phyloP scores from a whole-genome alignment of 805 yeast species.

The Candida odintsovae region DNA sequence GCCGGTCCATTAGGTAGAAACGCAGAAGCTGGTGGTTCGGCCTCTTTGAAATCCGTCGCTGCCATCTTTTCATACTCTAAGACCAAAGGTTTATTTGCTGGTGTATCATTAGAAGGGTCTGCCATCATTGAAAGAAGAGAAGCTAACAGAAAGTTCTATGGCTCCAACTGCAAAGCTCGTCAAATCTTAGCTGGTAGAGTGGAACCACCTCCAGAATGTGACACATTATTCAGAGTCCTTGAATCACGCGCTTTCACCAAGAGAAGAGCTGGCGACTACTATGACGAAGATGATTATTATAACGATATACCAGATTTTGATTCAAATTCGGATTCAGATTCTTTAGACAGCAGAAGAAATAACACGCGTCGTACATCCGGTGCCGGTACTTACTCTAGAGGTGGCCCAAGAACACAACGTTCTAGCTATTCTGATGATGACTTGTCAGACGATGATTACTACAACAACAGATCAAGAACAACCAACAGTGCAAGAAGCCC shows the following conservation, averaged over 20 bases:
- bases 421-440: conserved; percentile 29
- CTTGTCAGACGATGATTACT: conserved; percentile 34
- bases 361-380: not conserved
- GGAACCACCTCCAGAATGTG: conserved; percentile 91
- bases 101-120: conserved; percentile 95
- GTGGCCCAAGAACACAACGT: conserved; percentile 14
- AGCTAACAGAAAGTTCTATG: conserved; percentile 93
- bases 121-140: conserved; percentile 96
- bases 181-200: conserved; percentile 78
- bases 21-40: conserved; percentile 96
- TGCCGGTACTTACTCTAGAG: conserved; percentile 3
- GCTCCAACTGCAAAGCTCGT: conserved; percentile 83
- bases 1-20: conserved; percentile 97
- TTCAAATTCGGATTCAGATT: conserved; percentile 16
- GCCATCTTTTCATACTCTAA: conserved; percentile 92
- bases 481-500: conserved; percentile 15
- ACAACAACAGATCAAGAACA: conserved; percentile 23
- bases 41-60: conserved; percentile 79
- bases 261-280: conserved; percentile 37
- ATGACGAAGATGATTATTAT: conserved; percentile 57
- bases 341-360: conserved; percentile 26
- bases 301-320: conserved; percentile 48
- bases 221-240: conserved; percentile 76
- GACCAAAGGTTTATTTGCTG: conserved; percentile 95
- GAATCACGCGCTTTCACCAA: conserved; percentile 78